Evolutionary conservation across 2,329 filamentous ascomycete genomes (phyloP), one percentile per base, ranked within the genome.

Genomic region (Fusarium continuum): DNA sequence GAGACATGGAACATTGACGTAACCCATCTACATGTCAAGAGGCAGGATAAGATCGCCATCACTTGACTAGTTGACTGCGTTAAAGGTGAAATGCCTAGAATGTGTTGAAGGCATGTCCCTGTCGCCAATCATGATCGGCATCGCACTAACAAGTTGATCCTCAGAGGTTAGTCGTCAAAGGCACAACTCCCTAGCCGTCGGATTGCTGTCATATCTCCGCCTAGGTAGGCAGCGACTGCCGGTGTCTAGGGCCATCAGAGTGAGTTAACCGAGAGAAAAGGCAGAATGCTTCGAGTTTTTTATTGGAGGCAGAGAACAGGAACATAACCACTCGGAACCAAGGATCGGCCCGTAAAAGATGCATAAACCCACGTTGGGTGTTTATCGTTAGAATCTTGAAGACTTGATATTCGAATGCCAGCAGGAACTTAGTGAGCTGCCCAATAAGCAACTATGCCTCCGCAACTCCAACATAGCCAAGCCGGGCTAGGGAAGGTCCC

Each of bases 321-420:
- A 49, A 55, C 32, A 31, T 41, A 49, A 29, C 54, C 56, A 51
- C 31, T 67, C 41, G 39, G 53, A 61, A 20, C 47, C 46, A 23
- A 43, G 46, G 51, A 54, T 26, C 47, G 51, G 51, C 36, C 54
- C 38, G 40, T 51, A 55, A 48, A 47, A 53, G 52, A 65, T 65
- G 60, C 56, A 64, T 59, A 53, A 66, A 34, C 23, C 10, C 45
- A 55, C 63, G 51, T 26, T 48, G 38, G 8, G 32, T 29, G 16
- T 40, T 17, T 28, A 31, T 54, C 39, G 20, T 54, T 28, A 25
- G 34, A 44, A 43, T 14, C 20, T 45, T 8, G n/a, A 16, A 39
- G 43, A 39, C 17, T 43, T 13, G 32, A 25, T 29, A 49, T 23
- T 44, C 17, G 9, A 36, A 35, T 13, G 25, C n/a, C 19, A 35